Base-by-base conservation (phyloP, 345 rosid genomes). In the Lumnitzera racemosa region DNA sequence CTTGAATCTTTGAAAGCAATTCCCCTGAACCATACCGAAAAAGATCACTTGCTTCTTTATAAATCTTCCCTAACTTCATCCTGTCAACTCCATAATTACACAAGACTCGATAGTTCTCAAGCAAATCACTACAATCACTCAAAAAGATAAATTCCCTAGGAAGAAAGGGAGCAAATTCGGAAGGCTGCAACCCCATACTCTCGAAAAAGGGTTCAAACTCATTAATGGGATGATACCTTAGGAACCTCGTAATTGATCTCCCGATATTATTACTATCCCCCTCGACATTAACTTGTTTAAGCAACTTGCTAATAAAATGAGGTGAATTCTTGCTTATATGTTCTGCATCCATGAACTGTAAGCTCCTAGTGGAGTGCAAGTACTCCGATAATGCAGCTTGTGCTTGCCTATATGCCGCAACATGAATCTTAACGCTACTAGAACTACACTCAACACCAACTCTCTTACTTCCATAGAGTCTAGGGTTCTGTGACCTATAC, bases 121-220 rank as follows among this genome's bases (percentile, higher is more conserved):
- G 66, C 74, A 89, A 63, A 59, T 79, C 50, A 49, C 55, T 49
- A 51, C 86, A 87, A 57, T 91, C 98, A 59, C 69, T 74, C 82
- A 89, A 73, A 67, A 77, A 86, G 71, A 83, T 76, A 66, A 77
- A 20, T 51, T 82, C 79, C 14, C 68, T 74, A 0, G 73, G 90
- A 69, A 91, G 86, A 11, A 87, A 62, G 20, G 73, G 50, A 11
- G 55, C 13, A 58, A 72, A 70, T 70, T 84, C 92, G 5, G 53
- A 49, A 56, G 87, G 88, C 27, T 76, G 69, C 68, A 91, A 59
- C 46, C 98, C 98, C 51, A 85, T 57, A 62, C 95, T 89, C 84
- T 91, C 95, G 48, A 81, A 83, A 80, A 89, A 91, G 4, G 90
- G 95, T 61, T 91, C 96, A 49, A 91, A 86, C 76, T 91, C 98